Base-by-base conservation (phyloP, 2,329 filamentous ascomycete genomes). In the Neopestalotiopsis clavispora region DNA sequence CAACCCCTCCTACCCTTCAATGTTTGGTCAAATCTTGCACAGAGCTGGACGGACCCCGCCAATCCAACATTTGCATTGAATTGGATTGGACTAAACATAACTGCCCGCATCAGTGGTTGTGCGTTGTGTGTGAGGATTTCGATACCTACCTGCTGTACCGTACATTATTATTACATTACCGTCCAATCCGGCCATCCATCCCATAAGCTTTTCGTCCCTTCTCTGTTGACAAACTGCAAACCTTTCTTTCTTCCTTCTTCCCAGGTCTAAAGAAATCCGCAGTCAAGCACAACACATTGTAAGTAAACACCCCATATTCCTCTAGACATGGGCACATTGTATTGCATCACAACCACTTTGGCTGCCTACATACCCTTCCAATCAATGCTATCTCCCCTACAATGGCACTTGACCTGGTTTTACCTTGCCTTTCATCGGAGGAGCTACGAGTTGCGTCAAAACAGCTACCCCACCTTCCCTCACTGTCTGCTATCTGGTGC, bases 401-500 rank as follows among this genome's bases (percentile, higher is more conserved):
- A 52, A 9, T 52, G 17, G 20, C 45, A 52, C 20, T 20, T 10
- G 45, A 17, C 20, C 17, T 38, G 34, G 10, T 52, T 23, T 52
- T 52, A n/a, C 45, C 45, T 52, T 52, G 45, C 45, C 45, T 23
- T 38, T 52, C 45, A 52, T 52, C 45, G 45, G 45, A 17, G 34
- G 59, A 62, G 34, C 32, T 40, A 62, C 59, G 30, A 62, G 59
- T 62, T 62, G 30, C 59, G 59, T 62, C 61, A 59, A 34, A 23
- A 64, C 61, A 64, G 61, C 61, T 64, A 64, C 61, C 61, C 61
- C 61, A 64, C 61, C 40, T 64, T n/a, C 61, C 23, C 59, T 62
- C 59, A 52, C n/a, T 52, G 45, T 20, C 45, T 52, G 45, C 45
- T 62, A 14, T 23, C 40, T 28, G 17, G 6, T 49, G n/a, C 28